Evolutionary conservation across 495 filamentous ascomycete species (phyloP).

Genomic region (Staphylotrichum tortipilum): DNA sequence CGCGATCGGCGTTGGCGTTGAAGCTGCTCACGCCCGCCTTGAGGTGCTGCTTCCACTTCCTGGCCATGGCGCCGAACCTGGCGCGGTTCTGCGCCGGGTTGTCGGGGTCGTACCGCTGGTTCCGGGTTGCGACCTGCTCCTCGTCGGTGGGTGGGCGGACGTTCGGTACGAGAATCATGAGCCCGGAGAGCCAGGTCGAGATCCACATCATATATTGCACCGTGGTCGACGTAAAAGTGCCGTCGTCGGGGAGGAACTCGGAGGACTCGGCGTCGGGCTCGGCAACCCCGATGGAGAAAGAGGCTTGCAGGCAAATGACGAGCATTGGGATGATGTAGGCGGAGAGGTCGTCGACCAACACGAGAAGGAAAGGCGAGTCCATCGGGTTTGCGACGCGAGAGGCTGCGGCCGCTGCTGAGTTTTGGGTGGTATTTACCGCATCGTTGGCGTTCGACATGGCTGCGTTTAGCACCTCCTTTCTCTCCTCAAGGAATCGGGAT

Average conservation of each 20-base stretch:
- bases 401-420: too few relatives aligned
- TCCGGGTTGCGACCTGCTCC: not conserved
- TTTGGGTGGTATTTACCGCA: not conserved
- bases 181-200: constrained; percentile 2
- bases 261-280: not conserved
- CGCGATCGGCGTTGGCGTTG: constrained; percentile 3
- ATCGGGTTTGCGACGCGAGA: not conserved
- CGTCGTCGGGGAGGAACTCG: not conserved
- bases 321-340: constrained; percentile 9
- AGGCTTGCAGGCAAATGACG: not conserved
- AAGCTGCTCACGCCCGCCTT: not conserved
- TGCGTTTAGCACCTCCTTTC: not conserved
- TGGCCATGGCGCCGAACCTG: not conserved
- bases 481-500: not conserved
- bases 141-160: not conserved
- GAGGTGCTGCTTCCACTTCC: constrained; percentile 4
- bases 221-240: constrained; percentile 2
- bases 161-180: not conserved
- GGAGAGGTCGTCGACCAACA: not conserved
- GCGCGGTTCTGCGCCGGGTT: not conserved
- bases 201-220: constrained; percentile 1
- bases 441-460: not conserved
- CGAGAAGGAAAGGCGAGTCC: not conserved
- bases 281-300: constrained; percentile 6
- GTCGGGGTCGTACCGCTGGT: not conserved